Conservation (phyloP, 2,329 filamentous ascomycete species). For the Aspergillus chevalieri region DNA sequence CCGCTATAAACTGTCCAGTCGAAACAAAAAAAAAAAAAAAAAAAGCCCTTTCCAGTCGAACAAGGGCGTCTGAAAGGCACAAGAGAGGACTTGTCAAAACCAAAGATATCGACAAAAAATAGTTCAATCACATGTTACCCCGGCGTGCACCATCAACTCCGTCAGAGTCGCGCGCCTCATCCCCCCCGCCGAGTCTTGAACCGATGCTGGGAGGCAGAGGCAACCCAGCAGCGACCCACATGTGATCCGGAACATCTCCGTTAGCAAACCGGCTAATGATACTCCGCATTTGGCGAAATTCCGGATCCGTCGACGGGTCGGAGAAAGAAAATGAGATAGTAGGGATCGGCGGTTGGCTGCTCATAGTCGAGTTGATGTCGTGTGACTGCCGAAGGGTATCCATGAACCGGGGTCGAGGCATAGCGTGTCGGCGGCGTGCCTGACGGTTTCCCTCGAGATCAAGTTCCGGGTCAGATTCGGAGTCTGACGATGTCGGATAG, state of each 20-base stretch:
- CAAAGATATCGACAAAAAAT: slow-evolving; percentile 5
- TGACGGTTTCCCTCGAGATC: slow-evolving; percentile 16
- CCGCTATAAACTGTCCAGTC: not conserved
- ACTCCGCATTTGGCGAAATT: slow-evolving; percentile 60
- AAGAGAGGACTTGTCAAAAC: slow-evolving; percentile 3
- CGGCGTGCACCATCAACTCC: slow-evolving; percentile 11
- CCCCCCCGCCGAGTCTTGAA: slow-evolving; percentile 21
- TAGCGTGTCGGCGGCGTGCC: slow-evolving; percentile 13
- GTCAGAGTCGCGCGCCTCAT: slow-evolving; percentile 18
- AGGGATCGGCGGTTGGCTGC: slow-evolving; percentile 29
- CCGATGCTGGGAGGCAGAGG: slow-evolving; percentile 52
- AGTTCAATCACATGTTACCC: not conserved
- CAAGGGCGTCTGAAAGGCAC: not conserved
- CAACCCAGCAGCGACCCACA: slow-evolving; percentile 68
- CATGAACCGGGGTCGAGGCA: slow-evolving; percentile 10
- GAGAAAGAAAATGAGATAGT: slow-evolving; percentile 26
- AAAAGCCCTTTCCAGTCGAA: not conserved
- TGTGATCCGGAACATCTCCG: slow-evolving; percentile 71
- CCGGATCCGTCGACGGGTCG: slow-evolving; percentile 24
- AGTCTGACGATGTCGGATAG: slow-evolving; percentile 28
- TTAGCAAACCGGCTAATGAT: slow-evolving; percentile 65
- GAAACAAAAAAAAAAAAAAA: not conserved
- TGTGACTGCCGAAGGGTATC: slow-evolving; percentile 17
- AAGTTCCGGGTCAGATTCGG: slow-evolving; percentile 28
- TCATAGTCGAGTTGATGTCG: slow-evolving; percentile 25